These are phyloP conservation scores for Citrullus amarus DNA, from an alignment of 306 rosid genomes.

Conservation along the genomic window DNA sequence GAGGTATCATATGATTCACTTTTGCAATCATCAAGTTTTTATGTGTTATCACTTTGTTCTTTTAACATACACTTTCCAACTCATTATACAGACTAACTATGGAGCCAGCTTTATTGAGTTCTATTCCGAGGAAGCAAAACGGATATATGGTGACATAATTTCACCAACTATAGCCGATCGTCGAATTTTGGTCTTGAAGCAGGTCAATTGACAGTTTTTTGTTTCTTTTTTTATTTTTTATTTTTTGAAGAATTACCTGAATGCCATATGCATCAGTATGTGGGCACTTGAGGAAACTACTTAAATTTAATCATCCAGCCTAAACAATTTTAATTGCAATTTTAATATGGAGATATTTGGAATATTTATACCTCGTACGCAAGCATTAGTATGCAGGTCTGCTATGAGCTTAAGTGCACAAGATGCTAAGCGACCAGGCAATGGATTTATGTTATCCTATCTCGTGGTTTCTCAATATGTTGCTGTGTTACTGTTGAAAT, in stretches of 20 bases:
- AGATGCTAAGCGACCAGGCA: neutral
- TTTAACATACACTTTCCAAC: constrained; percentile 9
- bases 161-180: constrained; percentile 79
- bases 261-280: neutral
- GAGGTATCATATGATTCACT: constrained; percentile 45
- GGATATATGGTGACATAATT: constrained; percentile 88
- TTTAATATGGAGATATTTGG: neutral
- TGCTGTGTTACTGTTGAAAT: neutral
- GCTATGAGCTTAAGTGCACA: neutral
- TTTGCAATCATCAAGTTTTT: neutral
- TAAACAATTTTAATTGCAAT: neutral
- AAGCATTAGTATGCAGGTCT: neutral
- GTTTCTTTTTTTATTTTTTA: neutral
- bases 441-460: neutral
- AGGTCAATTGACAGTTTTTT: constrained; percentile 33
- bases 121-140: constrained; percentile 85
- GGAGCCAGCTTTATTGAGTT: constrained; percentile 91
- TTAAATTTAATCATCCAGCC: neutral
- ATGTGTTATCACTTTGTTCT: constrained; percentile 1
- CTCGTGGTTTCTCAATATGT: neutral
- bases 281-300: neutral
- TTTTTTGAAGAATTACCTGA: neutral
- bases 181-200: constrained; percentile 75
- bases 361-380: neutral
- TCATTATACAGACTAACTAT: constrained; percentile 42